Evolutionary conservation across 306 rosid species (phyloP).

Genomic region (Cucumis sativus): DNA sequence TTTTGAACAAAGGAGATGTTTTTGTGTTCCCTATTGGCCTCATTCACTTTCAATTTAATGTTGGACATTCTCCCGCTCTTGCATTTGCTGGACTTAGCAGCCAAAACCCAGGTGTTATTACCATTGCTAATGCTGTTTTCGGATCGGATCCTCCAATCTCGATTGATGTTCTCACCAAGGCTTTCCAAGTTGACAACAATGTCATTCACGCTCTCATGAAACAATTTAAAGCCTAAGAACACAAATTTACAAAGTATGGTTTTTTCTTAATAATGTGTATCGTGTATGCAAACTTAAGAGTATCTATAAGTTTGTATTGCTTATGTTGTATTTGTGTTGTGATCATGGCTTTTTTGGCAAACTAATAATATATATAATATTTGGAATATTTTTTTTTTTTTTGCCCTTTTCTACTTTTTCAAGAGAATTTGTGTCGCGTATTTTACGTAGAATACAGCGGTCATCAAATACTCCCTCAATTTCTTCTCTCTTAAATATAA

Average conservation of each 20-base stretch:
- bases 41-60: not conserved
- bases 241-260: not conserved
- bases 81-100: not conserved
- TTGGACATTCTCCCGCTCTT: not conserved
- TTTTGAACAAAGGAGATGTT: not conserved
- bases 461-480: too few species aligned
- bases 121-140: not conserved
- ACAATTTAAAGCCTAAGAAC: not conserved
- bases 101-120: conserved; percentile 3
- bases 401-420: too few species aligned
- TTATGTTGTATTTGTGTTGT: too few species aligned
- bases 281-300: too few species aligned
- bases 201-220: not conserved
- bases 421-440: too few species aligned
- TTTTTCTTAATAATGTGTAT: not conserved
- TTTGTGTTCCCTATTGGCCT: conserved; percentile 1
- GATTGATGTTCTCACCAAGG: not conserved
- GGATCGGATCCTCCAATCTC: not conserved
- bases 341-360: too few species aligned
- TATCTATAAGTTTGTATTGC: too few species aligned
- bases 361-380: too few species aligned
- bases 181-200: not conserved
- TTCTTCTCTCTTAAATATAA: too few species aligned
- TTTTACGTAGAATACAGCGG: too few species aligned
- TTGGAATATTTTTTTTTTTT: too few species aligned